Base-by-base conservation (phyloP, 2,329 filamentous ascomycete genomes). In the Didymella arachidicola region DNA sequence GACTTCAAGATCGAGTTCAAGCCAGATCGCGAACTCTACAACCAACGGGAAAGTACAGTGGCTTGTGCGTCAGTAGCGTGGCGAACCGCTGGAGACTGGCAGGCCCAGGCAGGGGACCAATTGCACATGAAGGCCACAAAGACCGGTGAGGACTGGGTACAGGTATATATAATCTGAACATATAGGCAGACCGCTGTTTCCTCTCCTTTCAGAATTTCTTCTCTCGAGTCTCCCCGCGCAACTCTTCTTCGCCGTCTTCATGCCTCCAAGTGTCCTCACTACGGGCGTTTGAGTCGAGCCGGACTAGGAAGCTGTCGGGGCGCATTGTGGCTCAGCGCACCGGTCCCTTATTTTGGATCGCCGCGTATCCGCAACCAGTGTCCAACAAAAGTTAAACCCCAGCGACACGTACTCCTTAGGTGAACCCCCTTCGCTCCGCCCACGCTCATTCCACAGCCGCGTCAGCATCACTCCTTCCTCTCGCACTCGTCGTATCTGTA, bases 41-140 rank as follows among this genome's bases (percentile, higher is more conserved):
- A 46, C 62, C 60, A 65, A 64, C 63, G 59, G 64, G 66, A 65
- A 71, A 59, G 39, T 41, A 50, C 72, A 73, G 73, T 69, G 70
- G 57, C 61, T 57, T 72, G 71, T 68, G 69, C 69, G 66, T 64
- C 50, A 53, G 57, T 62, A 49, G 65, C 66, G 65, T 61, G 53
- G 66, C 63, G 65, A 63, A 63, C 64, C 60, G 53, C 55, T 61
- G 44, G 58, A 59, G 59, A 56, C 52, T 55, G 53, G 70, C 69
- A 67, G 68, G 74, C n/a, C n/a, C n/a, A n/a, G n/a, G n/a, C n/a
- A n/a, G n/a, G n/a, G 72, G 72, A 57, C 49, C 39, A 43, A 52
- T 36, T 45, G 43, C 30, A 16, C 16, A 42, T 29, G 34, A 47
- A 48, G 55, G 8, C 58, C 61, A 57, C 51, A 47, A n/a, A 38